Conservation (phyloP, 2,329 filamentous ascomycete species). For the Arthrinium puccinioides region DNA sequence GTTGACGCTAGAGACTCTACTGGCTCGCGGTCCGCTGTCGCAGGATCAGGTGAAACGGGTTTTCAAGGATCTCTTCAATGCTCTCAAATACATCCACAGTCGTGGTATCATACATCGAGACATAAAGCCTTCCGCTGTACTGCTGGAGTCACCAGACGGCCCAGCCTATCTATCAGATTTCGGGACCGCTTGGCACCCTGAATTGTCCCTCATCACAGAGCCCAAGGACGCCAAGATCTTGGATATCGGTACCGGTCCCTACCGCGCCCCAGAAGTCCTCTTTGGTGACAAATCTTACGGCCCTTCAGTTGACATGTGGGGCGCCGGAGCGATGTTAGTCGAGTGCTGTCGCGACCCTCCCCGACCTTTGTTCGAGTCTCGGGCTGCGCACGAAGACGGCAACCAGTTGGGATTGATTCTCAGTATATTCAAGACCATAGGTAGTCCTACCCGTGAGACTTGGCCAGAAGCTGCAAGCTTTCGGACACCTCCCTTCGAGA, state of each 20-base stretch:
- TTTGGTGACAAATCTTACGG: constrained; percentile 76
- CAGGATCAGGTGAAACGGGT: constrained; percentile 28
- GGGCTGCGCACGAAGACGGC: constrained; percentile 65
- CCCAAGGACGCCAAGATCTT: constrained; percentile 65
- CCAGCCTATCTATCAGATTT: constrained; percentile 84
- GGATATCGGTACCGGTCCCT: constrained; percentile 88
- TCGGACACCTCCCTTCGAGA: constrained; percentile 76
- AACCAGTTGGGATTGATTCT: constrained; percentile 87
- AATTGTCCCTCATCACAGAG: constrained; percentile 53
- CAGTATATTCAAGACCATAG: constrained; percentile 86
- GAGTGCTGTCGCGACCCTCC: constrained; percentile 56
- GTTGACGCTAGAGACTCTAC: constrained; percentile 61
- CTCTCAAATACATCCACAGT: constrained; percentile 63
- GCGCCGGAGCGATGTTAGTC: constrained; percentile 73
- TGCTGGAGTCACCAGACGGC: constrained; percentile 59
- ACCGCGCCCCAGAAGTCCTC: constrained; percentile 82
- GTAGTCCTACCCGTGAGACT: constrained; percentile 69
- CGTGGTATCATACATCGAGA: constrained; percentile 84
- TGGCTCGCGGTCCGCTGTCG: constrained; percentile 40
- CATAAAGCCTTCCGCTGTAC: constrained; percentile 84
- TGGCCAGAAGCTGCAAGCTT: constrained; percentile 77
- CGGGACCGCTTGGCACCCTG: constrained; percentile 78
- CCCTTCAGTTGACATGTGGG: constrained; percentile 79
- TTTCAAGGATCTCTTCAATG: constrained; percentile 63
- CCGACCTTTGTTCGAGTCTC: constrained; percentile 73